A percentile compares a stretch with the other conserved stretches of the same genome.
Conservation (phyloP, 2,329 filamentous ascomycete genomes). For the Trematosphaeria pertusa region DNA sequence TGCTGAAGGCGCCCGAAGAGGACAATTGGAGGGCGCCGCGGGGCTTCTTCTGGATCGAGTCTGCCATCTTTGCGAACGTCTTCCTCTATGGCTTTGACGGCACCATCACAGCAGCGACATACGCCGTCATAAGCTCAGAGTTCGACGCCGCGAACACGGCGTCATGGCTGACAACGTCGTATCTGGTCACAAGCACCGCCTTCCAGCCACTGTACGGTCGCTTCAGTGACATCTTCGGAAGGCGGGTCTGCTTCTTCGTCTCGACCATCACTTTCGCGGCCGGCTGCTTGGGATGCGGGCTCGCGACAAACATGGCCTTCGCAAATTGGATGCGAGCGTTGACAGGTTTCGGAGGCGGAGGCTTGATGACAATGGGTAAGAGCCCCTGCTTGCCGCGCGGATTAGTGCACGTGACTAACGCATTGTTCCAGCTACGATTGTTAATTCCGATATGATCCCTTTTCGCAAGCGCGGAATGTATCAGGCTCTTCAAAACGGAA, state of each 20-base stretch:
- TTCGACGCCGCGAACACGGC: slow-evolving; percentile 55
- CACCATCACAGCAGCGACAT: slow-evolving; percentile 54
- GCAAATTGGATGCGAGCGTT: slow-evolving; percentile 37
- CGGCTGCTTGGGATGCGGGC: slow-evolving; percentile 40
- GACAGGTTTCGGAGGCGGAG: slow-evolving; percentile 39
- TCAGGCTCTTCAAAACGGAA: slow-evolving; percentile 66
- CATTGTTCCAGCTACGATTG: slow-evolving; percentile 31
- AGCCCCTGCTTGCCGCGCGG: too few relatives aligned
- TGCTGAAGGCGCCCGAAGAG: slow-evolving; percentile 24
- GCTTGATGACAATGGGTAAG: slow-evolving; percentile 40
- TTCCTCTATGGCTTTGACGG: slow-evolving; percentile 65
- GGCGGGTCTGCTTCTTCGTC: slow-evolving; percentile 37
- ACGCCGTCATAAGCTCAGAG: slow-evolving; percentile 51
- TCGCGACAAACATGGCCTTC: slow-evolving; percentile 30
- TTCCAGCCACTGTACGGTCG: slow-evolving; percentile 39
- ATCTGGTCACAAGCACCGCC: slow-evolving; percentile 30
- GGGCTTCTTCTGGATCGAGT: slow-evolving; percentile 29
- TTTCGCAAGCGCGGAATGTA: slow-evolving; percentile 65
- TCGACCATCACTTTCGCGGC: slow-evolving; percentile 37
- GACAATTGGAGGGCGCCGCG: slow-evolving; percentile 27
- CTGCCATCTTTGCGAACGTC: slow-evolving; percentile 68
- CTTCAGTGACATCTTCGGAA: slow-evolving; percentile 50
- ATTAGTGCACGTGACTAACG: slow-evolving; percentile 11
- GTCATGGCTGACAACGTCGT: slow-evolving; percentile 34
- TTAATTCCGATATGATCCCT: slow-evolving; percentile 69